Base-by-base conservation (phyloP, 2,329 filamentous ascomycete genomes). In the Phialocephala subalpina region DNA sequence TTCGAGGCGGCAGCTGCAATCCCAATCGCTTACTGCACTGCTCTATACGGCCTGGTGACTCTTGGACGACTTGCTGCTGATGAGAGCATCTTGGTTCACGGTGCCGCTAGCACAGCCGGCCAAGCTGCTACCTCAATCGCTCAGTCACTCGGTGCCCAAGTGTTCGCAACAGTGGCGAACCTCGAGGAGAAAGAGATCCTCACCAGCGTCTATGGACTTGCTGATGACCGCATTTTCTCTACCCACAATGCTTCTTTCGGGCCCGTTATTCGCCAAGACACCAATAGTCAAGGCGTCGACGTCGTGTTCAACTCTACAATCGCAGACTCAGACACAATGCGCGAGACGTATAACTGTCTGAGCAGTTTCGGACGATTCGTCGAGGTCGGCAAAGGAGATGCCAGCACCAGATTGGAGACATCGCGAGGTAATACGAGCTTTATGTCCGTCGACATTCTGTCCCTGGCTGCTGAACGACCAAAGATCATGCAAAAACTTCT, bases 401-500 rank as follows among this genome's bases (percentile, higher is more conserved):
- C 36, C 4, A 59, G 58, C 40, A 33, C 67, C 6, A 70, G 74
- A 64, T 79, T 83, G 75, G 63, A 74, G 0, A 68, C 67, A 52
- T 57, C 66, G 35, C 74, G 74, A 0, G 73, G 77, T 0, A 83
- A 79, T 40, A 75, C 79, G 25, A 80, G 77, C 1, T 84, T 83
- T 64, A 73, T 78, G 18, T 79, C 79, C 0, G 75, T 84, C 3
- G 80, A 84, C 64, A 67, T 84, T 4, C 72, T 77, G 1, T 76
- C 79, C 38, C 71, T 86, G 3, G 77, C 80, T n/a, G 74, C 73
- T 1, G 75, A 82, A 68, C 75, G 80, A 35, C 82, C 82, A 7
- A 78, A 77, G 68, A 70, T 81, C 1, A 76, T 83, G 69, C 74
- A 76, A 25, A 77, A 77, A 12, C 70, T 83, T 1, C 67, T 83